A percentile compares a stretch with the other conserved stretches of the same genome.
These are phyloP conservation scores for Punica granatum DNA, from an alignment of 345 rosid species.

Conservation along the genomic window DNA sequence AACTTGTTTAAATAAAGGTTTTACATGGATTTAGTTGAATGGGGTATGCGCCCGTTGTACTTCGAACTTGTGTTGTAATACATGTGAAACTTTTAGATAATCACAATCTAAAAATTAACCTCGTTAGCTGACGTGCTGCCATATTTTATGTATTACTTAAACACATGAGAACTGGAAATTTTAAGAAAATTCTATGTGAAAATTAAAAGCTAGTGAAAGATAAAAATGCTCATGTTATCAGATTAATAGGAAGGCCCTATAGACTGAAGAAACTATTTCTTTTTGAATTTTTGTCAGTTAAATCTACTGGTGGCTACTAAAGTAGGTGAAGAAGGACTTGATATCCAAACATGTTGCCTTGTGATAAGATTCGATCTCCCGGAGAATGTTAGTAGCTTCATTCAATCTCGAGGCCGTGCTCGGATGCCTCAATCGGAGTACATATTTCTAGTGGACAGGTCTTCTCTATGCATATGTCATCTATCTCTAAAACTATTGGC, in stretches of 20 bases:
- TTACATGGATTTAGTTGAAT: no score
- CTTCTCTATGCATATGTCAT: conserved; percentile 10
- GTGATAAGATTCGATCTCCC: conserved; percentile 95
- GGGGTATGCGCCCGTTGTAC: no score
- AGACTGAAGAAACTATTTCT: not conserved
- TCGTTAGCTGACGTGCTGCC: no score
- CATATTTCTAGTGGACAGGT: conserved; percentile 93
- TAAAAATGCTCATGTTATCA: not conserved
- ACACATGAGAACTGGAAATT: not conserved
- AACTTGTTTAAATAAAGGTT: no score
- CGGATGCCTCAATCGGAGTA: conserved; percentile 93
- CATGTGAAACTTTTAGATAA: no score
- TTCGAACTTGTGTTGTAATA: no score
- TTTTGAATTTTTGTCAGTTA: conserved; percentile 47
- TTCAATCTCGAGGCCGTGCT: conserved; percentile 98
- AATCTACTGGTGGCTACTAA: conserved; percentile 91
- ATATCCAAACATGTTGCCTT: conserved; percentile 94
- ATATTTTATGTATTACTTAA: no score
- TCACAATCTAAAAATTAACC: no score
- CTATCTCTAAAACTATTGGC: conserved; percentile 4
- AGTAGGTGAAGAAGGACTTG: conserved; percentile 99
- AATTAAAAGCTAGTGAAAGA: not conserved
- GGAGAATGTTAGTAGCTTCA: conserved; percentile 90
- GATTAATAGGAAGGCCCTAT: not conserved
- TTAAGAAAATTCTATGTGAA: not conserved